These are phyloP conservation scores for Alternaria metachromatica DNA, from an alignment of 2,329 filamentous ascomycete genomes.

Conservation along the genomic window DNA sequence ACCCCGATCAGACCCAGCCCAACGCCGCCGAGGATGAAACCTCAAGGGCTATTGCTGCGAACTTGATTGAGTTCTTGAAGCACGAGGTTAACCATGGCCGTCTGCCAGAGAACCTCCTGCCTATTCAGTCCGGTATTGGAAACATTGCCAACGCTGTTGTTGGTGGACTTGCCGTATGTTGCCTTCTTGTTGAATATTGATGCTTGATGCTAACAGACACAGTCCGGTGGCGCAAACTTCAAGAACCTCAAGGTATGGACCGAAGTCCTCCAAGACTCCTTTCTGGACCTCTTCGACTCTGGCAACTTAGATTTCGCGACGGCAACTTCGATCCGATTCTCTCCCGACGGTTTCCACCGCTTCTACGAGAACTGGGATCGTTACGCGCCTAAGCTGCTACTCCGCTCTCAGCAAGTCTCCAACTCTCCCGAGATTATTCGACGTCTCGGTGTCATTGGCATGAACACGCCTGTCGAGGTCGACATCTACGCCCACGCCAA, in stretches of 20 bases:
- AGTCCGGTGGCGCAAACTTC: slow-evolving; percentile 75
- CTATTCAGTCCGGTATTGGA: slow-evolving; percentile 86
- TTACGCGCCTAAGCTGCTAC: slow-evolving; percentile 81
- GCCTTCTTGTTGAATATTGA: neutral
- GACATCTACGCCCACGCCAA: slow-evolving; percentile 96
- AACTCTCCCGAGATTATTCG: slow-evolving; percentile 92
- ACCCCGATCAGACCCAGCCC: slow-evolving; percentile 76
- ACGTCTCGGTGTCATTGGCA: slow-evolving; percentile 84
- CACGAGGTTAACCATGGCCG: slow-evolving; percentile 82
- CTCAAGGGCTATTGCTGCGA: slow-evolving; percentile 74
- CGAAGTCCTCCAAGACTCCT: slow-evolving; percentile 89
- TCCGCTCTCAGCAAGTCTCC: slow-evolving; percentile 85
- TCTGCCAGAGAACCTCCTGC: slow-evolving; percentile 77
- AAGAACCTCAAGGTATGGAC: slow-evolving; percentile 91
- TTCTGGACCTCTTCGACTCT: slow-evolving; percentile 90
- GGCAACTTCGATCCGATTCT: slow-evolving; percentile 88
- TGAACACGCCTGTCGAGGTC: slow-evolving; percentile 94
- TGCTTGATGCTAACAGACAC: neutral
- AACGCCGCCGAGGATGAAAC: slow-evolving; percentile 78
- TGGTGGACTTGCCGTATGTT: slow-evolving; percentile 70
- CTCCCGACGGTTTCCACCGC: slow-evolving; percentile 85
- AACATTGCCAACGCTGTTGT: slow-evolving; percentile 94
- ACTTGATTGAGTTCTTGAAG: slow-evolving; percentile 85
- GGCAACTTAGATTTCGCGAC: slow-evolving; percentile 89
- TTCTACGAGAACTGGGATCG: slow-evolving; percentile 87